Base-by-base conservation (phyloP, 2,329 filamentous ascomycete genomes). In the Aspergillus costaricaensis region DNA sequence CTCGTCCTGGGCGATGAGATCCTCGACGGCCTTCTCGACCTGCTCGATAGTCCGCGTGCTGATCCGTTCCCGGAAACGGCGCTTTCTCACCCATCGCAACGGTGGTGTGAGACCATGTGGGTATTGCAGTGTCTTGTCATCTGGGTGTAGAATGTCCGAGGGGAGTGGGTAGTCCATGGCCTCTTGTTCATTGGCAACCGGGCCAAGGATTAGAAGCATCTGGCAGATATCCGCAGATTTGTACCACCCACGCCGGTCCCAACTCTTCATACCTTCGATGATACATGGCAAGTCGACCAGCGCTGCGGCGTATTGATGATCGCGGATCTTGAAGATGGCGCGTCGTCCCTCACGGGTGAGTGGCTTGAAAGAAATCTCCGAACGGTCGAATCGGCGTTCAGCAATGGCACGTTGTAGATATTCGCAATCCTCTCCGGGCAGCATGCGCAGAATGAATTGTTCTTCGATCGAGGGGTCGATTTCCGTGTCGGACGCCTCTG, bases 401-500 rank as follows among this genome's bases (percentile, higher is more conserved):
- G 88, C 84, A 67, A 98, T 88, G 21, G 88, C 87, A 62, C 88
- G 84, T 41, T 88, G 85, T 25, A 99, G 79, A 70, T 94, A 92
- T 23, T 97, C 91, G 72, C 90, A 91, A 76, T 97, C 91, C 30
- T 90, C 86, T 0, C 92, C 93, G 0, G 92, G 91, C 57, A 88
- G 76, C 90, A 97, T 96, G 61, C 95, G 91, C 62, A 99, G 77
- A 8, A 99, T 83, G 66, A 98, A 91, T 65, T 96, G 89, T 70
- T 94, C 90, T 76, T 98, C 94, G 62, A 96, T 91, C 1, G 90
- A 85, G 0, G 95, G 95, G 70, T 99, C 95, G 9, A 81, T 77
- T 75, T 99, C 95, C 14, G 89, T 87, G 72, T 98, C 95, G 58
- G 92, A 95, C 12, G 93, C 92, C 76, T 98, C 95, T 3, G 93